Percentiles rank a stretch among this genome's conserved stretches.
Evolutionary conservation across 805 yeast genomes (phyloP).

Genomic region (Spathaspora passalidarum): DNA sequence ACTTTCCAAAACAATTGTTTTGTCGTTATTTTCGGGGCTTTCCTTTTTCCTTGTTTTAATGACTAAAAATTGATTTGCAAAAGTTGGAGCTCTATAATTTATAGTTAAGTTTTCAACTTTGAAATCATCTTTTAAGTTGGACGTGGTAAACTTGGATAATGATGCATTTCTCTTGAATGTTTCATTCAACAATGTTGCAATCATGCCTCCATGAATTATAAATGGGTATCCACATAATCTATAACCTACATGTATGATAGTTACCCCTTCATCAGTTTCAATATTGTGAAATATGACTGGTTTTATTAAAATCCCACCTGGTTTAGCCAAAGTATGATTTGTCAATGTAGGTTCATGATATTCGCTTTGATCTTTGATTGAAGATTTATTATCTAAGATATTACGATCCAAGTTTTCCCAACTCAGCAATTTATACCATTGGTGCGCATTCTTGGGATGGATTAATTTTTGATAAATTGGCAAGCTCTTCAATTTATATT

Average conservation of each 20-base stretch:
- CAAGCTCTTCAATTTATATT: constrained; percentile 45
- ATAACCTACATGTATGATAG: constrained; percentile 75
- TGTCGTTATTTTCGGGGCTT: constrained; percentile 21
- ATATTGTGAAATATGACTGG: constrained; percentile 67
- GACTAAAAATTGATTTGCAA: constrained; percentile 74
- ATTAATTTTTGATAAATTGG: constrained; percentile 50
- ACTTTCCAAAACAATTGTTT: constrained; percentile 45
- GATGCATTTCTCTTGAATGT: constrained; percentile 56
- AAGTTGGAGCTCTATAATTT: constrained; percentile 66
- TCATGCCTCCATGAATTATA: constrained; percentile 82
- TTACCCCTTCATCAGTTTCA: constrained; percentile 54
- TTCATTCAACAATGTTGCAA: constrained; percentile 80
- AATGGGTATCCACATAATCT: constrained; percentile 84
- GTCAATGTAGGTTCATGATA: constrained; percentile 21
- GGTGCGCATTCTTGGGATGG: constrained; percentile 42
- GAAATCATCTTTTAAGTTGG: constrained; percentile 40
- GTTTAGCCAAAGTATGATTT: constrained; percentile 53
- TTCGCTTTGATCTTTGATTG: constrained; percentile 14
- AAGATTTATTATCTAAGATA: constrained; percentile 24
- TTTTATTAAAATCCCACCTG: constrained; percentile 77
- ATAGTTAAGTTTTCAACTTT: constrained; percentile 48
- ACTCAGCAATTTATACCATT: constrained; percentile 42
- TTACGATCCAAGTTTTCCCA: constrained; percentile 44
- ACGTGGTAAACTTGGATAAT: constrained; percentile 31
- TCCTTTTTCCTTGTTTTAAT: constrained; percentile 48